Evolutionary conservation across 2,329 filamentous ascomycete species (phyloP).

Genomic region (Cyclaneusma minus): DNA sequence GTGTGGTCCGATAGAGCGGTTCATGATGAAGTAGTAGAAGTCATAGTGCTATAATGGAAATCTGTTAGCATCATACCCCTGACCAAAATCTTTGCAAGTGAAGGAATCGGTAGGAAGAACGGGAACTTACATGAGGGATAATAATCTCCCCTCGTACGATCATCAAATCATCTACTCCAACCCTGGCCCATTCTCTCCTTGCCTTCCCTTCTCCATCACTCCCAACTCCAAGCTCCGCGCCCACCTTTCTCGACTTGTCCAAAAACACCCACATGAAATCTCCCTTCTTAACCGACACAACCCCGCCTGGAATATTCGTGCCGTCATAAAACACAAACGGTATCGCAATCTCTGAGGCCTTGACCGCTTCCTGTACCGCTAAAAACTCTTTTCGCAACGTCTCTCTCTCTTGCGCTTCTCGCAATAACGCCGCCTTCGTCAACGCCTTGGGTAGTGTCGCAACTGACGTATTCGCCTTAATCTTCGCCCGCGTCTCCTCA

Average conservation of each 20-base stretch:
- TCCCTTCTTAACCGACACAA: constrained; percentile 79
- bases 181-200: constrained; percentile 74
- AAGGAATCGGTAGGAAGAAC: background rate
- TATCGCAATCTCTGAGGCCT: constrained; percentile 74
- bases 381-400: constrained; percentile 66
- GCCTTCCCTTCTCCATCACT: constrained; percentile 41
- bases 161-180: constrained; percentile 92
- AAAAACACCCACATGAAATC: constrained; percentile 88
- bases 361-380: constrained; percentile 69
- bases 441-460: constrained; percentile 54
- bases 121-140: constrained; percentile 68
- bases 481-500: constrained; percentile 25
- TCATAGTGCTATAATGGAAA: constrained; percentile 66
- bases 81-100: background rate
- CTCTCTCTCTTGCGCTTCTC: constrained; percentile 66
- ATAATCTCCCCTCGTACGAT: constrained; percentile 82
- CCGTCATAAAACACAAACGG: constrained; percentile 98
- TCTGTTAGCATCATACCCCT: constrained; percentile 11
- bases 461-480: constrained; percentile 47
- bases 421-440: constrained; percentile 61
- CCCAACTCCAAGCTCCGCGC: constrained; percentile 65
- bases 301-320: constrained; percentile 72
- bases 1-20: constrained; percentile 62
- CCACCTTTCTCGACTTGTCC: constrained; percentile 80
- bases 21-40: constrained; percentile 93